Conservation (phyloP, 352 stramenopile genomes). For the Globisporangium perplexum region DNA sequence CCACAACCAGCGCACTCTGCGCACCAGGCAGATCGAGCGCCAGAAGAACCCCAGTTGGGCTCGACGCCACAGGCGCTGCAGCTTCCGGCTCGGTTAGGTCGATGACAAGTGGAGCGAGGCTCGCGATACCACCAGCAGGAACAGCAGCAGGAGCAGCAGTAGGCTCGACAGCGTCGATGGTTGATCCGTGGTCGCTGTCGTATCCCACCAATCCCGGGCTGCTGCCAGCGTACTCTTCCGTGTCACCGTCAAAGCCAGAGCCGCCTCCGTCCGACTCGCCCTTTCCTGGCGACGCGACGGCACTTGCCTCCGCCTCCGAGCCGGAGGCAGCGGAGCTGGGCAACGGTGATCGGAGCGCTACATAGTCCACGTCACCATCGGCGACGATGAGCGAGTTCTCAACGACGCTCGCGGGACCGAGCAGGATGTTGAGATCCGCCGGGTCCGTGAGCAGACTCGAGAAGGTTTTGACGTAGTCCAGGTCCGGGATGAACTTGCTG, state of each 20-base stretch:
- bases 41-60: not conserved
- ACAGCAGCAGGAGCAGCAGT: too few species aligned
- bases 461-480: slow-evolving; percentile 37
- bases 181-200: not conserved
- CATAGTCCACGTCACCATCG: slow-evolving; percentile 1
- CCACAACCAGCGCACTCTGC: not conserved
- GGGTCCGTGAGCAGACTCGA: slow-evolving; percentile 26
- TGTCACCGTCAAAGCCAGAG: slow-evolving; percentile 8
- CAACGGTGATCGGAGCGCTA: not conserved
- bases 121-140: not conserved
- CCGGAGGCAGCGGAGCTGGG: not conserved
- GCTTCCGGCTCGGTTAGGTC: not conserved
- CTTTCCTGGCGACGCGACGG: not conserved
- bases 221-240: not conserved
- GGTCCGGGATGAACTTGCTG: slow-evolving; percentile 21
- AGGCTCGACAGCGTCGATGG: not conserved
- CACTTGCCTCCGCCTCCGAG: not conserved
- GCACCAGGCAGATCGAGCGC: not conserved
- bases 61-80: not conserved
- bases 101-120: not conserved
- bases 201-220: not conserved
- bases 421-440: slow-evolving; percentile 19
- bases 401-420: slow-evolving; percentile 26
- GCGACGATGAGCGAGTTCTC: slow-evolving; percentile 21
- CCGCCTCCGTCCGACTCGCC: not conserved